A percentile compares a stretch with the other conserved stretches of the same genome.
Conservation (phyloP, 2,329 filamentous ascomycete genomes). For the Pseudogymnoascus sp. region DNA sequence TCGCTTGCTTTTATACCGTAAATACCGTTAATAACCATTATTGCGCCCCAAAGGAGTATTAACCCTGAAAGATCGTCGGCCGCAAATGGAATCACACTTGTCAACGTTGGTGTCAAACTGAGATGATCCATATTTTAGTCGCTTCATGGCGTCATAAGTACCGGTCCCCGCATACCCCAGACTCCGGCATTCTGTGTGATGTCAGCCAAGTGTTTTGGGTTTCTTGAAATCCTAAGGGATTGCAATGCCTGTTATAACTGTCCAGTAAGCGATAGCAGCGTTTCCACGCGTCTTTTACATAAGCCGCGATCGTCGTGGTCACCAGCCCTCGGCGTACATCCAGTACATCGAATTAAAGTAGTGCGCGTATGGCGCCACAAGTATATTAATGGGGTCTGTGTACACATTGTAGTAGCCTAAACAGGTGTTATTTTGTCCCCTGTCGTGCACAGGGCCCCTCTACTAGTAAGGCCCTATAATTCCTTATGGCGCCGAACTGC, state of each 20-base stretch:
- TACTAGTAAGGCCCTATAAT: too few species aligned
- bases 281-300: not conserved
- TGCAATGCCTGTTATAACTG: not conserved
- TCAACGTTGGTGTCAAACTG: not conserved
- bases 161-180: not conserved
- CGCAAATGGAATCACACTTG: not conserved
- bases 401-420: too few species aligned
- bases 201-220: not conserved
- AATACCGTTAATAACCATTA: not conserved
- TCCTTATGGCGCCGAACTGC: too few species aligned
- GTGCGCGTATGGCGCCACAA: too few species aligned
- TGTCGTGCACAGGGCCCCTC: too few species aligned
- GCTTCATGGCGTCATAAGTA: not conserved
- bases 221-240: not conserved
- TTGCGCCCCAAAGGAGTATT: not conserved
- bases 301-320: not conserved
- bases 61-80: not conserved
- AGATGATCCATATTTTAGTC: not conserved
- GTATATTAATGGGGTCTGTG: too few species aligned
- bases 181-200: not conserved
- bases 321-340: not conserved
- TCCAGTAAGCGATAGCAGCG: not conserved
- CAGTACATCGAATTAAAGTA: not conserved
- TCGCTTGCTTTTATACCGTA: not conserved
- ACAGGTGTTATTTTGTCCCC: too few species aligned